A percentile compares a stretch with the other conserved stretches of the same genome.
phyloP scores from a whole-genome alignment of 2,329 filamentous ascomycete genomes.

The Epichloe glyceriae region DNA sequence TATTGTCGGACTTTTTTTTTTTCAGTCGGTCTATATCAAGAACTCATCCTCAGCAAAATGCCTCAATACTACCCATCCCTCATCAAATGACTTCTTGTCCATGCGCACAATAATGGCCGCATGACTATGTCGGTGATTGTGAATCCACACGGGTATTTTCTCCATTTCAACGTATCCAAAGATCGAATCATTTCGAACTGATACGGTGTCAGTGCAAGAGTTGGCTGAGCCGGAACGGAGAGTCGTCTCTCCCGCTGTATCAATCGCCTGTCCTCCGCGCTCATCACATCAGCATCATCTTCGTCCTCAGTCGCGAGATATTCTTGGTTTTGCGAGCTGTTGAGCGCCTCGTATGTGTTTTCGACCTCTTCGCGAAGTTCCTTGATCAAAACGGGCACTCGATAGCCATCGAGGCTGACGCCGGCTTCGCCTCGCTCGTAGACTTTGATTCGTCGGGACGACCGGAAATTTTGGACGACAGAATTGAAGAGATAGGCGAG shows the following conservation, averaged over 20 bases:
- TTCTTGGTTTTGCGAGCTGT: conserved; percentile 54
- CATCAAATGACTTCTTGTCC: conserved; percentile 52
- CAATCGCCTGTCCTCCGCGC: conserved; percentile 26
- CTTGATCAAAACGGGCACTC: conserved; percentile 62
- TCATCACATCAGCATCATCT: conserved; percentile 25
- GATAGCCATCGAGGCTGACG: conserved; percentile 56
- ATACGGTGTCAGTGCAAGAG: conserved; percentile 61
- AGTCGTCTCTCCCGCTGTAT: conserved; percentile 29
- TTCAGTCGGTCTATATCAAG: conserved; percentile 15
- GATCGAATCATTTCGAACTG: conserved; percentile 79
- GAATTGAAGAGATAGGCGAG: conserved; percentile 64
- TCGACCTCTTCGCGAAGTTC: conserved; percentile 67
- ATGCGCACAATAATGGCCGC: conserved; percentile 79
- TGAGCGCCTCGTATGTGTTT: conserved; percentile 61
- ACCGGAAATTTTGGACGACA: conserved; percentile 62
- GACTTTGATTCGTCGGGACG: conserved; percentile 58
- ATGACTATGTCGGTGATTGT: conserved; percentile 67
- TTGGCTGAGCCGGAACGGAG: conserved; percentile 43
- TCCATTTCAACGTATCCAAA: conserved; percentile 53
- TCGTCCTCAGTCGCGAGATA: conserved; percentile 51
- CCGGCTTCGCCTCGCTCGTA: conserved; percentile 62
- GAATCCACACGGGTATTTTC: conserved; percentile 61
- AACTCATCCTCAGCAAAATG: conserved; percentile 78
- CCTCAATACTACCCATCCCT: conserved; percentile 63
- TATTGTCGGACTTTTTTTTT: too few species aligned